Evolutionary conservation across 1,139 yeast genomes (phyloP), one percentile per base, ranked within the genome.

Genomic region (Suhomyces anneliseae): DNA sequence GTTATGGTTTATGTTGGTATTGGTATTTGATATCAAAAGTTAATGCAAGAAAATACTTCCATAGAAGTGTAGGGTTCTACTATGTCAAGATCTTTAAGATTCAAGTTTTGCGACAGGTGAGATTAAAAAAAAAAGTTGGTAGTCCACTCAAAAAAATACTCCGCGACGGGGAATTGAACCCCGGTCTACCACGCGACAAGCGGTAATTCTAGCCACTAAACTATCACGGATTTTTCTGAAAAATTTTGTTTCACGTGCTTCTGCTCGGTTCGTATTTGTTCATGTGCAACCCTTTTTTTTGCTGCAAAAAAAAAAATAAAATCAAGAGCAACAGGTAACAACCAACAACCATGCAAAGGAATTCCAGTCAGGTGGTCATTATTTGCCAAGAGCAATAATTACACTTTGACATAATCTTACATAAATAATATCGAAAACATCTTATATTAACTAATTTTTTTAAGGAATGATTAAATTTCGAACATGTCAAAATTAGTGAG

Each of bases 101-200:
- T 5, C 4, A 29, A 29, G n/a, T 29, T 29, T 29, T 29, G 32
- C 32, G 24, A 19, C 24, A 19, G 24, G 24, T 19, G 24, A 19
- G 24, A 19, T 19, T 19, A 19, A 19, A 19, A 19, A 19, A 19
- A 19, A 19, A 19, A 19, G 24, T 19, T 19, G 24, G n/a, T 29
- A 29, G 6, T 29, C 11, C 7, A 29, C 11, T 29, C 4, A 29
- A 29, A 29, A 58, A 27, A 49, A 53, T 50, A 57, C 82, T 78
- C 82, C 82, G 81, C 78, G 81, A 78, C 83, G 81, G 83, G 82
- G 83, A 78, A 78, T 78, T 75, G 83, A 78, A 78, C 83, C 83
- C 83, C 81, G 83, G 82, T 78, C 82, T 74, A 74, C 82, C 82
- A 73, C 78, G 82, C 76, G 78, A 69, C 74, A 70, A 69, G 68